A percentile compares a stretch with the other conserved stretches of the same genome.
phyloP scores from a whole-genome alignment of 495 filamentous ascomycete species.

The Penicillium simplicissimum region DNA sequence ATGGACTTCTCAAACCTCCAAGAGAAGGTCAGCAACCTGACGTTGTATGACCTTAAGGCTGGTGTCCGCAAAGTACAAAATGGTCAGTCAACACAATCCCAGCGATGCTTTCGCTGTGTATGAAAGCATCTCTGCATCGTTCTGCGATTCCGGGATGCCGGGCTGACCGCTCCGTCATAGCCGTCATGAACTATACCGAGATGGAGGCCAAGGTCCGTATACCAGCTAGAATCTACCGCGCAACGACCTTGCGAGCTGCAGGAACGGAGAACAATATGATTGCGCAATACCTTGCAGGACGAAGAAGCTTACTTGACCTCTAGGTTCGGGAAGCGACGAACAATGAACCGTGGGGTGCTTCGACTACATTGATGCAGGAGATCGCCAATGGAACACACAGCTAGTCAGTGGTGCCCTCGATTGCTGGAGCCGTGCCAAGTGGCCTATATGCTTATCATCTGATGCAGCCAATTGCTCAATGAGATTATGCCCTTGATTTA shows the following conservation, averaged over 20 bases:
- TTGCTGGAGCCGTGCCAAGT: slow-evolving; percentile 3
- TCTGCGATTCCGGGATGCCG: slow-evolving; percentile 6
- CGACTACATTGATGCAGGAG: slow-evolving; percentile 90
- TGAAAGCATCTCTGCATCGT: slow-evolving; percentile 17
- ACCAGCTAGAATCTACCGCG: slow-evolving; percentile 13
- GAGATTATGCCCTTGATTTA: slow-evolving; percentile 99
- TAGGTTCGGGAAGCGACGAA: slow-evolving; percentile 96
- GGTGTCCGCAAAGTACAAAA: slow-evolving; percentile 97
- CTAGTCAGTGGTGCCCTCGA: slow-evolving; percentile 66
- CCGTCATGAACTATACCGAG: slow-evolving; percentile 99
- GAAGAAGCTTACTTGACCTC: slow-evolving; percentile 19
- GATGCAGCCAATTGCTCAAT: slow-evolving; percentile 82
- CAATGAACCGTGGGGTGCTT: slow-evolving; percentile 96
- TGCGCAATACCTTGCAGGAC: background rate
- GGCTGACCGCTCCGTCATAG: slow-evolving; percentile 48
- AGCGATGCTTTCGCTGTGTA: background rate
- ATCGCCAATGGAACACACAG: slow-evolving; percentile 97
- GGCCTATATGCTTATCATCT: slow-evolving; percentile 24
- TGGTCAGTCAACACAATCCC: slow-evolving; percentile 58
- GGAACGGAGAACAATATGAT: background rate
- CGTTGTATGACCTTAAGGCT: slow-evolving; percentile 95
- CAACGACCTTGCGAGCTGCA: background rate
- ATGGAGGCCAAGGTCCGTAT: slow-evolving; percentile 92
- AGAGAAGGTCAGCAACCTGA: slow-evolving; percentile 90
- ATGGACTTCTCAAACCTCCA: slow-evolving; percentile 89